phyloP scores from a whole-genome alignment of 2,329 filamentous ascomycete species.

The Pseudogymnoascus sp. region DNA sequence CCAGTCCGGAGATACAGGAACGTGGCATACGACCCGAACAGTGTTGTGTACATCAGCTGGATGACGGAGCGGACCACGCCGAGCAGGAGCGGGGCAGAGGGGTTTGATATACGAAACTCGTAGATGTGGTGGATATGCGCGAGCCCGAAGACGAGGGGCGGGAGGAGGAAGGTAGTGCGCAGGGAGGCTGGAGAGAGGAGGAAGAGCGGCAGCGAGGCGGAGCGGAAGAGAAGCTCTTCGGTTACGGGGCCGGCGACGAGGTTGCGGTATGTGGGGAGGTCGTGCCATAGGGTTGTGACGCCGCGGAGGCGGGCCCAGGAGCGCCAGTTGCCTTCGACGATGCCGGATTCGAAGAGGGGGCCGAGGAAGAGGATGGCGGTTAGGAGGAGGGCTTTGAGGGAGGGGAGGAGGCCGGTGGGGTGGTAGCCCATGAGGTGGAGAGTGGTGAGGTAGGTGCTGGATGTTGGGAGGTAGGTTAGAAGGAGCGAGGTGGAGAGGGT shows the following conservation, averaged over 20 bases:
- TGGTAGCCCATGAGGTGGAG: slow-evolving; percentile 72
- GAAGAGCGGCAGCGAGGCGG: slow-evolving; percentile 75
- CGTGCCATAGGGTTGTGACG: slow-evolving; percentile 53
- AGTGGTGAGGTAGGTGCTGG: slow-evolving; percentile 44
- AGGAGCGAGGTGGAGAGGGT: slow-evolving; percentile 60
- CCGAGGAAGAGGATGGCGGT: slow-evolving; percentile 75
- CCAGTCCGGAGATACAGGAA: slow-evolving; percentile 84
- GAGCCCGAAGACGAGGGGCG: slow-evolving; percentile 83
- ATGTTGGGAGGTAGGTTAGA: slow-evolving; percentile 56
- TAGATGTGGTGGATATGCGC: slow-evolving; percentile 95
- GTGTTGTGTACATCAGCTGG: slow-evolving; percentile 81
- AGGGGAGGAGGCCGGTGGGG: slow-evolving; percentile 62
- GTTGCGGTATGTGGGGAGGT: slow-evolving; percentile 82
- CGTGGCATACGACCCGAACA: slow-evolving; percentile 89
- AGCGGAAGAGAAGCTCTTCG: slow-evolving; percentile 90
- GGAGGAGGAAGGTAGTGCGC: slow-evolving; percentile 63
- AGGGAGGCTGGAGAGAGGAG: slow-evolving; percentile 50
- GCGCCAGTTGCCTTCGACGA: slow-evolving; percentile 65
- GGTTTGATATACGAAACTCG: slow-evolving; percentile 79
- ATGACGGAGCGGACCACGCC: slow-evolving; percentile 67
- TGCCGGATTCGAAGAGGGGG: slow-evolving; percentile 70
- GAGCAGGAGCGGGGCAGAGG: slow-evolving; percentile 54
- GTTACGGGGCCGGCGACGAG: slow-evolving; percentile 79
- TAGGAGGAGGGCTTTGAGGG: slow-evolving; percentile 57
- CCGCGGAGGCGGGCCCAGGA: slow-evolving; percentile 52